Evolutionary conservation across 2,329 filamentous ascomycete genomes (phyloP).

Genomic region (Stagonosporopsis vannaccii): DNA sequence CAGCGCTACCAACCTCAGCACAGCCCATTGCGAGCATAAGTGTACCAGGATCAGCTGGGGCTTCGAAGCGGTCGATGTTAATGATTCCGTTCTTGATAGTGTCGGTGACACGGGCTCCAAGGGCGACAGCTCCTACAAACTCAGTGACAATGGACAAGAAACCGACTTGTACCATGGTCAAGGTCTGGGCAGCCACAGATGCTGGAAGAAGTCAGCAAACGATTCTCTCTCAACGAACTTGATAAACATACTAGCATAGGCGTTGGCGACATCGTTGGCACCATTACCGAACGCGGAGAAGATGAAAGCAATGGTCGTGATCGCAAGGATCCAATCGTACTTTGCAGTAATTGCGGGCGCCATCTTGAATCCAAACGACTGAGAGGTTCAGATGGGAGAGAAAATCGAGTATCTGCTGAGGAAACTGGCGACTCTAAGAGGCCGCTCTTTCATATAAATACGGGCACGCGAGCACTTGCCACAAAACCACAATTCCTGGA

Average conservation of each 20-base stretch:
- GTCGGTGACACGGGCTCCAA: slow-evolving; percentile 63
- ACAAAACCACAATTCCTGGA: slow-evolving; percentile 10
- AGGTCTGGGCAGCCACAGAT: slow-evolving; percentile 58
- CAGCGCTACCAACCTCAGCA: slow-evolving; percentile 61
- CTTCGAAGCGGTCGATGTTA: slow-evolving; percentile 56
- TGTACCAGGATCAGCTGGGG: slow-evolving; percentile 53
- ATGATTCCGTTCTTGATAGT: slow-evolving; percentile 70
- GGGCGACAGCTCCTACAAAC: slow-evolving; percentile 61
- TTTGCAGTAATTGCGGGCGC: slow-evolving; percentile 32
- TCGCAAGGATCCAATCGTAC: slow-evolving; percentile 53
- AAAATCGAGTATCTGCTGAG: slow-evolving; percentile 2
- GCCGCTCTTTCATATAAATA: slow-evolving; percentile 12
- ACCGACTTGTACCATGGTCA: slow-evolving; percentile 62
- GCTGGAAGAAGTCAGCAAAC: slow-evolving; percentile 18
- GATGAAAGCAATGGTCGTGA: slow-evolving; percentile 50
- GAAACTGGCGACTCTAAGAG: not conserved
- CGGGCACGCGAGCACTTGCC: slow-evolving; percentile 21
- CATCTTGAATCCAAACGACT: slow-evolving; percentile 19
- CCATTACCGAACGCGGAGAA: slow-evolving; percentile 49
- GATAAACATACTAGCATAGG: slow-evolving; percentile 55
- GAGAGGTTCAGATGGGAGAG: not conserved
- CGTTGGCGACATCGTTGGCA: slow-evolving; percentile 63
- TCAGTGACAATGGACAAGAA: slow-evolving; percentile 59
- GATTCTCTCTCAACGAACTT: not conserved
- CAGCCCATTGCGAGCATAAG: slow-evolving; percentile 68